Evolutionary conservation across 2,329 filamentous ascomycete genomes (phyloP), one percentile per base, ranked within the genome.

Genomic region (Nigrospora oryzae): DNA sequence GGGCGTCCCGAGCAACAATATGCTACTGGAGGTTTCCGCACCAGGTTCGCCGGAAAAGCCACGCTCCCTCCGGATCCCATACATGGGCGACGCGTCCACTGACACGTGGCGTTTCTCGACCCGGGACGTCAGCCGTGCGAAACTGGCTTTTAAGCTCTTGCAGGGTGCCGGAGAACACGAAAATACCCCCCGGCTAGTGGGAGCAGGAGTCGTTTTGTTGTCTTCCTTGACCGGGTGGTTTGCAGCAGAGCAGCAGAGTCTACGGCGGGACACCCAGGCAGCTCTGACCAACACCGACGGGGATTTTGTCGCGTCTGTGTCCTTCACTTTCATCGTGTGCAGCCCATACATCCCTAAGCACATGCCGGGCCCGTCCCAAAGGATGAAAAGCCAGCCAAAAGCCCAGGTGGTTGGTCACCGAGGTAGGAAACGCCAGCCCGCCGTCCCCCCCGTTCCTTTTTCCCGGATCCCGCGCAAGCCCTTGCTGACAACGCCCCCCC

Each of bases 331-430:
- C 15, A 28, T 48, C 31, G 40, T 48, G 7, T 45, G 40, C 15
- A 14, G 35, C 6, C 43, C 46, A 3, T 46, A 46, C 36, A 35
- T 40, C 11, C 17, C 36, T n/a, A 33, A 34, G 10, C 12, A 28
- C 3, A 13, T 23, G 39, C 16, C 6, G 15, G 46, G 17, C 15
- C 36, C 11, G 10, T 12, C 36, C 6, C 46, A 48, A 23, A 48
- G 37, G 33, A 48, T 48, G 46, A 5, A 28, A 10, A 28, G 23
- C 23, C 23, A 28, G 23, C 23, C 23, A 6, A 28, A 28, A 11
- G 43, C 46, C 11, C 46, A 48, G 19, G 40, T 48, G n/a, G 42
- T 46, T 15, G 46, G 36, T 11, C 46, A 48, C 37, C 46, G 46
- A 36, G 44, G 44, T 46, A 28, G 13, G 44, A 33, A 34, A 34